phyloP scores from a whole-genome alignment of 2,329 filamentous ascomycete genomes.

The Colletotrichum plurivorum region DNA sequence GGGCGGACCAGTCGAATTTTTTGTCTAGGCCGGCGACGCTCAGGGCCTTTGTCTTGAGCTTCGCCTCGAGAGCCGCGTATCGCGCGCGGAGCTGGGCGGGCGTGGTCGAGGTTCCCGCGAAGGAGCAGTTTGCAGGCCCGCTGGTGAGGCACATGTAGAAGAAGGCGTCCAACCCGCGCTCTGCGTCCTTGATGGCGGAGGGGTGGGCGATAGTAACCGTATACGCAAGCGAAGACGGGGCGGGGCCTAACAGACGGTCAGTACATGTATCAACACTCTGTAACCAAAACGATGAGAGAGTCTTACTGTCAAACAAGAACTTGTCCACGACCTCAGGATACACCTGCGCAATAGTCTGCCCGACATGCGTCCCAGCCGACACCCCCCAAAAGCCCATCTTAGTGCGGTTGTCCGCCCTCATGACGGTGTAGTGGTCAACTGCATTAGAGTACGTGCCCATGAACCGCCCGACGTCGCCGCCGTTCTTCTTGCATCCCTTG shows the following conservation, averaged over 20 bases:
- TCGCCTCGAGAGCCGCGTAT: constrained; percentile 5
- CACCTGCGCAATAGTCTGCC: constrained; percentile 17
- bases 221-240: constrained; percentile 19
- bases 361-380: constrained; percentile 18
- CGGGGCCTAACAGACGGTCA: neutral
- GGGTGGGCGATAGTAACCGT: constrained; percentile 20
- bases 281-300: too few relatives aligned
- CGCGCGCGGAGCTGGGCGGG: neutral
- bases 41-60: constrained; percentile 4
- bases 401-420: constrained; percentile 29
- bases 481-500: constrained; percentile 22
- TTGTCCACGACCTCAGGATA: constrained; percentile 24
- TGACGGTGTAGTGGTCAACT: constrained; percentile 27
- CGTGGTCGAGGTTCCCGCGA: neutral
- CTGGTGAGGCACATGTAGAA: constrained; percentile 17
- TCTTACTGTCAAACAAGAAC: constrained; percentile 28
- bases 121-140: neutral
- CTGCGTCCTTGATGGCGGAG: constrained; percentile 16
- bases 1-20: constrained; percentile 30
- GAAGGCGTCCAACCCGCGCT: constrained; percentile 22
- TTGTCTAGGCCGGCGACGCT: neutral
- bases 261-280: too few relatives aligned
- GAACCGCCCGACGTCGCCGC: constrained; percentile 17
- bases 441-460: constrained; percentile 29
- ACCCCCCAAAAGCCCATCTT: constrained; percentile 24